Conservation (phyloP, 202 grass and related monocot genomes). For the Zizania palustris region DNA sequence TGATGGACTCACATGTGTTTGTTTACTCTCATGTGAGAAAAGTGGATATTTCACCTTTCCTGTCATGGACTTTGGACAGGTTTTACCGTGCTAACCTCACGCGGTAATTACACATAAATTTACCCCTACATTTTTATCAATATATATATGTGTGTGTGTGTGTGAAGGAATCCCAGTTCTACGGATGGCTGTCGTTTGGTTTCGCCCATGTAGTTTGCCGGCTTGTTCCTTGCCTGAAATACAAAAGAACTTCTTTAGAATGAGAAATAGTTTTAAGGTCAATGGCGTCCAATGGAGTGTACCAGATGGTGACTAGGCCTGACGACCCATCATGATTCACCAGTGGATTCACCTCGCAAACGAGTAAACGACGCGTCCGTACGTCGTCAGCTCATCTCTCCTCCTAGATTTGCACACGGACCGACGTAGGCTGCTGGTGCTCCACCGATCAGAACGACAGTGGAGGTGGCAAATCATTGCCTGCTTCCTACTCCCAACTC, state of each 20-base stretch:
- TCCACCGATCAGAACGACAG: neutral
- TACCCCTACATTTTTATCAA: neutral
- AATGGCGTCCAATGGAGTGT: neutral
- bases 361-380: neutral
- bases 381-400: neutral
- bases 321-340: neutral
- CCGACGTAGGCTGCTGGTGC: too few relatives aligned
- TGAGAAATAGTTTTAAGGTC: too few relatives aligned
- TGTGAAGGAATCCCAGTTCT: too few relatives aligned
- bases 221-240: too few relatives aligned
- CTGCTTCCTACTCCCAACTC: neutral
- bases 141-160: too few relatives aligned
- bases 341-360: neutral
- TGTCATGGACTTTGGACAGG: neutral
- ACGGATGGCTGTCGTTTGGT: too few relatives aligned
- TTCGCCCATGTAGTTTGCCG: too few relatives aligned
- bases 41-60: neutral
- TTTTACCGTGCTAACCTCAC: neutral
- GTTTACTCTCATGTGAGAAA: too few relatives aligned
- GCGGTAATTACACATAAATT: too few relatives aligned
- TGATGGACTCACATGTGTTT: too few relatives aligned
- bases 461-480: neutral
- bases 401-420: neutral
- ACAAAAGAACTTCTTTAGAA: too few relatives aligned
- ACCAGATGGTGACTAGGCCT: constrained; percentile 35